Evolutionary conservation across 2,329 filamentous ascomycete species (phyloP), one percentile per base, ranked within the genome.

Genomic region (Alternaria brassicae): DNA sequence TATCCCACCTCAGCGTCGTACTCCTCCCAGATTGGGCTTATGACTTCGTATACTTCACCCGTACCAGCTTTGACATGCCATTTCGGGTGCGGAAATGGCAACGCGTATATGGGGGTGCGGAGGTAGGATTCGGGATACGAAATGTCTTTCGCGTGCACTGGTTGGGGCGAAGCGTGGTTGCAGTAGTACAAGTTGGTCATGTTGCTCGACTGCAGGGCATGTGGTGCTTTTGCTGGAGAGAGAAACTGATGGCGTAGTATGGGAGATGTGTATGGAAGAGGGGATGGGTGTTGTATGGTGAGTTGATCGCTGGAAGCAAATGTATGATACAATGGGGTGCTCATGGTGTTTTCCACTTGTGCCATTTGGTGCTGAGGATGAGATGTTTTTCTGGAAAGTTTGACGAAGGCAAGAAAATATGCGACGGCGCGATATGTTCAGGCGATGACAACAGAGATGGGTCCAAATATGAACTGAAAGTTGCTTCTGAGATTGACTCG

Each of bases 41-140:
- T 49, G 17, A 52, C 50, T 23, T 66, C 53, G 25, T 63, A 62
- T 10, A 54, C 50, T 27, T 55, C 13, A 19, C 53, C 53, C 2
- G 57, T 61, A 3, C 17, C n/a, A 13, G 48, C 36, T 15, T 50
- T 30, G 9, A 59, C 36, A 21, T 63, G 62, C 55, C 55, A 65
- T 44, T 71, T 67, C 17, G 61, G 63, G 9, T 65, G 63, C 0
- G 62, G 56, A 6, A 62, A 67, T 1, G 63, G 64, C 1, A 61
- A 55, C 3, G 45, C 42, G 2, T 49, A 39, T 6, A 62, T 17
- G 0, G 58, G 58, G 4, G 67, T 70, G 13, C 66, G 64, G 21
- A 63, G 8, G 39, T 56, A 53, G 19, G 61, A 63, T 49, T 61
- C 47, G 4, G 61, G 51, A 53, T 61, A 67, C 12, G 25, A 8